Percentiles rank a stretch among this genome's conserved stretches.
Evolutionary conservation across 148 eudicot species (phyloP).

Genomic region (Heliosperma pusillum): DNA sequence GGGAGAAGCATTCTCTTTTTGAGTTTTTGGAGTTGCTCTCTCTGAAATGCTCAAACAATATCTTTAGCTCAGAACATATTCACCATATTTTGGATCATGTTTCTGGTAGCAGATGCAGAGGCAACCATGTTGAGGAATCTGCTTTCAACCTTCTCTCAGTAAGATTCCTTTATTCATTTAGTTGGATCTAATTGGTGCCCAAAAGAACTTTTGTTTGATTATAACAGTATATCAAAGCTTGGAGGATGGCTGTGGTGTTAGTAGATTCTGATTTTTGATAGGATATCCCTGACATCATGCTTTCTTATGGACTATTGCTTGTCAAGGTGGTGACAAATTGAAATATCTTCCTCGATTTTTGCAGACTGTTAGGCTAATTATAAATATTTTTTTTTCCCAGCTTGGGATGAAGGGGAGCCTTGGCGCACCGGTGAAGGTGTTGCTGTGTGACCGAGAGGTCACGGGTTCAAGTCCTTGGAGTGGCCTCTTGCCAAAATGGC

Average conservation of each 20-base stretch:
- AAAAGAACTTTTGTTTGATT: neutral
- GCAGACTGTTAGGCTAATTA: neutral
- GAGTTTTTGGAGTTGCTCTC: slow-evolving; percentile 64
- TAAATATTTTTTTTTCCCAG: no score
- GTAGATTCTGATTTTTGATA: neutral
- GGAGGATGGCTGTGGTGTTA: neutral
- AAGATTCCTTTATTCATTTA: slow-evolving; percentile 26
- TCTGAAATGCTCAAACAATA: slow-evolving; percentile 56
- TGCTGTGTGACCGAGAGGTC: no score
- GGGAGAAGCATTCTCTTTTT: slow-evolving; percentile 48
- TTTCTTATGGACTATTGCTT: neutral
- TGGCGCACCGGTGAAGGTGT: no score
- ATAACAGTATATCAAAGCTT: neutral
- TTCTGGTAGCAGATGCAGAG: slow-evolving; percentile 29
- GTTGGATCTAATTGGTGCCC: slow-evolving; percentile 1
- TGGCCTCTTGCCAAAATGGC: no score
- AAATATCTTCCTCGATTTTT: neutral
- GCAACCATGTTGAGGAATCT: slow-evolving; percentile 33
- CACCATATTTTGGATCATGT: slow-evolving; percentile 52
- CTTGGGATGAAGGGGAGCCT: no score
- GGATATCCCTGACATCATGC: neutral
- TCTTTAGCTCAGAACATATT: slow-evolving; percentile 72
- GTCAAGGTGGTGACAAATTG: neutral
- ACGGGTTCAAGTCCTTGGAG: no score
- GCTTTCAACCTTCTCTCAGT: slow-evolving; percentile 63